Evolutionary conservation across 2,329 filamentous ascomycete species (phyloP).

Genomic region (Curvularia hawaiiensis): DNA sequence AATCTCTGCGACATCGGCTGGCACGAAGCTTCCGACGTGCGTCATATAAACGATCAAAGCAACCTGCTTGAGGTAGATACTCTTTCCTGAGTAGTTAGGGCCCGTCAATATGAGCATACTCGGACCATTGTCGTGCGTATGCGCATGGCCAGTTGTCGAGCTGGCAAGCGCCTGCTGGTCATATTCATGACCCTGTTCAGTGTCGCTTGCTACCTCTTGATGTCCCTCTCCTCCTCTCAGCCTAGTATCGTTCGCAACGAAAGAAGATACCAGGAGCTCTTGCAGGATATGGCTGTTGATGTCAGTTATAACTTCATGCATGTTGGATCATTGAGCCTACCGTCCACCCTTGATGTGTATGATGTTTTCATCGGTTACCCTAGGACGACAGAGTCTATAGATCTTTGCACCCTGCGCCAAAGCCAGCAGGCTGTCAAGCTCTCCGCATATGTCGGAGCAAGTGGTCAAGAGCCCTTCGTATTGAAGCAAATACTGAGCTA

Average conservation of each 20-base stretch:
- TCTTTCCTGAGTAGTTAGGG: constrained; percentile 96
- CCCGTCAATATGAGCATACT: constrained; percentile 85
- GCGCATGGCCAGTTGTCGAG: constrained; percentile 8
- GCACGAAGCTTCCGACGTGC: constrained; percentile 88
- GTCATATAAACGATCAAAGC: constrained; percentile 91
- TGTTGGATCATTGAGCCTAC: constrained; percentile 39
- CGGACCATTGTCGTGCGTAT: constrained; percentile 48
- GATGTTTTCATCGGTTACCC: constrained; percentile 71
- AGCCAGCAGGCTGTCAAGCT: constrained; percentile 84
- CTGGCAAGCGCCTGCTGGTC: constrained; percentile 2
- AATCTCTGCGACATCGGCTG: constrained; percentile 75
- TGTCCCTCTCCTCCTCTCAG: constrained; percentile 62
- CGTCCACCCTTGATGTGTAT: constrained; percentile 78
- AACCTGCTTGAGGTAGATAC: constrained; percentile 91
- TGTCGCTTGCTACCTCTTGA: constrained; percentile 4
- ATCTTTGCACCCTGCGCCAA: constrained; percentile 76
- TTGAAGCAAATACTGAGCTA: constrained; percentile 72
- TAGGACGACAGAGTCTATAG: constrained; percentile 73
- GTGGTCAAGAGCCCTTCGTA: constrained; percentile 68
- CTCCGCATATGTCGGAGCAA: constrained; percentile 81
- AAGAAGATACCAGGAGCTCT: constrained; percentile 79
- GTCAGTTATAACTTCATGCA: not conserved
- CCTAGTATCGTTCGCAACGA: constrained; percentile 81
- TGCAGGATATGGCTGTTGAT: constrained; percentile 74
- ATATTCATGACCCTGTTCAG: not conserved